Evolutionary conservation across 2,329 filamentous ascomycete genomes (phyloP).

Genomic region (Cladosporium sp.): DNA sequence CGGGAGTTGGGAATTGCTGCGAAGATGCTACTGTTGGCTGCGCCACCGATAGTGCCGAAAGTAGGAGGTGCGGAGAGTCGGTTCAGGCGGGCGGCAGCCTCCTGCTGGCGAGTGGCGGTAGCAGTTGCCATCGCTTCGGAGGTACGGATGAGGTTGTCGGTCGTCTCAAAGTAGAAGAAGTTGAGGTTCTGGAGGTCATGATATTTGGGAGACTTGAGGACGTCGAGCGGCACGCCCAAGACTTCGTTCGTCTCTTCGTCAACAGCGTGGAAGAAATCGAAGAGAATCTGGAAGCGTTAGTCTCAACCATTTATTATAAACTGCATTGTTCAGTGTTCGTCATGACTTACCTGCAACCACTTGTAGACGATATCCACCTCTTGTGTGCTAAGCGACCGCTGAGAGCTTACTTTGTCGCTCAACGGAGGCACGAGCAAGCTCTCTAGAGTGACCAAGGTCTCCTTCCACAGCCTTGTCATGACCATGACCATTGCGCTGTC

Average conservation of each 20-base stretch:
- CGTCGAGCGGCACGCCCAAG: slow-evolving; percentile 83
- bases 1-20: slow-evolving; percentile 58
- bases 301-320: background rate
- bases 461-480: slow-evolving; percentile 98
- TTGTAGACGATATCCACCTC: slow-evolving; percentile 94
- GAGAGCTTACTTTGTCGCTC: slow-evolving; percentile 88
- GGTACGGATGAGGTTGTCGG: slow-evolving; percentile 87
- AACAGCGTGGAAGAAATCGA: slow-evolving; percentile 91
- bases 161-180: slow-evolving; percentile 97
- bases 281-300: slow-evolving; percentile 58
- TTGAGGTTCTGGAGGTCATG: slow-evolving; percentile 94
- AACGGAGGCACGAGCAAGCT: slow-evolving; percentile 85
- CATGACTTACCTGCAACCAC: slow-evolving; percentile 67
- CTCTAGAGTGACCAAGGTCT: slow-evolving; percentile 90
- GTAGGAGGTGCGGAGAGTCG: slow-evolving; percentile 67
- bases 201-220: slow-evolving; percentile 96
- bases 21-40: slow-evolving; percentile 52
- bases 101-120: slow-evolving; percentile 74
- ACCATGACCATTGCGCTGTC: slow-evolving; percentile 97
- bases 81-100: slow-evolving; percentile 51
- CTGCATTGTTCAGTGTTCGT: background rate
- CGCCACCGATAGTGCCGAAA: slow-evolving; percentile 30
- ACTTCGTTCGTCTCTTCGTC: slow-evolving; percentile 82
- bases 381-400: slow-evolving; percentile 78
- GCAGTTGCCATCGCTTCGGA: slow-evolving; percentile 94